phyloP scores from a whole-genome alignment of 108 stramenopile species.

The Halocafeteria seosinensis region DNA sequence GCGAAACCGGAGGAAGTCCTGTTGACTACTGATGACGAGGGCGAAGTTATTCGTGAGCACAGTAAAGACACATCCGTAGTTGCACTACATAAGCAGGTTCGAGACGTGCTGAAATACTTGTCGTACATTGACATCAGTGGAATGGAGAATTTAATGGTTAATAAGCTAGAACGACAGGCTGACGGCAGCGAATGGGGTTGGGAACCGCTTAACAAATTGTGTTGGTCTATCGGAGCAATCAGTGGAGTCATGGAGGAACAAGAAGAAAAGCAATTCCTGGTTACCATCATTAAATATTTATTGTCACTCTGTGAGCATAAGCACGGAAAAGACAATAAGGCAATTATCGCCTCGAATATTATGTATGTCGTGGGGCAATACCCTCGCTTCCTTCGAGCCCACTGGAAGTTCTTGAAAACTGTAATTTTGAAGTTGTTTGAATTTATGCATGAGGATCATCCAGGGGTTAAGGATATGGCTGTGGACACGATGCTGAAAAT shows the following conservation, averaged over 20 bases:
- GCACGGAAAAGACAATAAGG: slow-evolving; percentile 95
- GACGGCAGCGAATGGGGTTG: slow-evolving; percentile 54
- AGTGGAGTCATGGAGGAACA: slow-evolving; percentile 94
- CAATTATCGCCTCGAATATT: slow-evolving; percentile 93
- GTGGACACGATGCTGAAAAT: slow-evolving; percentile 46
- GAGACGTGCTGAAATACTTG: slow-evolving; percentile 87
- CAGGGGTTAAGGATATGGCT: slow-evolving; percentile 99
- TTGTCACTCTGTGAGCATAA: slow-evolving; percentile 81
- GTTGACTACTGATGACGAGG: slow-evolving; percentile 94
- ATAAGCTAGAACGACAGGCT: slow-evolving; percentile 82
- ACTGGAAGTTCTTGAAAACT: slow-evolving; percentile 99
- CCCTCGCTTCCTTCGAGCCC: slow-evolving; percentile 90
- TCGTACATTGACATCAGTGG: slow-evolving; percentile 92
- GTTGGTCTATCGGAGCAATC: slow-evolving; percentile 97
- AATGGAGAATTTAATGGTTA: slow-evolving; percentile 89
- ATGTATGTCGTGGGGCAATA: slow-evolving; percentile 99
- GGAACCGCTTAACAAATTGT: slow-evolving; percentile 79
- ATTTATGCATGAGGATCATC: slow-evolving; percentile 97
- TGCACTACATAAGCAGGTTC: slow-evolving; percentile 97
- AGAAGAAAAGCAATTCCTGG: slow-evolving; percentile 94
- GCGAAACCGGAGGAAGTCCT: slow-evolving; percentile 99
- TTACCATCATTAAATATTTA: slow-evolving; percentile 94
- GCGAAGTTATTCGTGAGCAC: slow-evolving; percentile 82
- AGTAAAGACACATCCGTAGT: slow-evolving; percentile 95
- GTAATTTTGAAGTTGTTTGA: slow-evolving; percentile 98